phyloP scores from a whole-genome alignment of 768 basidiomycete species.

The Gymnopilus dilepis region DNA sequence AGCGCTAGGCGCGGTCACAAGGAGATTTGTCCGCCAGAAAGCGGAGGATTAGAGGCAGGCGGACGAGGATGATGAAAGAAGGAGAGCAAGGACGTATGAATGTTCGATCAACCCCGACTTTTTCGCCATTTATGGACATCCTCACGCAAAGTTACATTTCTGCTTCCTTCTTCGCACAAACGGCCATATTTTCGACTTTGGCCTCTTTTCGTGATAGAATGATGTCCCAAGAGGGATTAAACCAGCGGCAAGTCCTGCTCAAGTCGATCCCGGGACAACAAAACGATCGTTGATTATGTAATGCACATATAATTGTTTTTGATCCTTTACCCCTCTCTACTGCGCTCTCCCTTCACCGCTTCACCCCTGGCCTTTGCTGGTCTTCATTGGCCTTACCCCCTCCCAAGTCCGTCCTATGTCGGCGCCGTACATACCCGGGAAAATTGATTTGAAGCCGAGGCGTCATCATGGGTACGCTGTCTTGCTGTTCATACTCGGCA shows the following conservation, averaged over 20 bases:
- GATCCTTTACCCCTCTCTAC: constrained; percentile 1
- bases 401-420: constrained; percentile 28
- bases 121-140: constrained; percentile 19
- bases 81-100: constrained; percentile 8
- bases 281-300: constrained; percentile 15
- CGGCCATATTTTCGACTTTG: not conserved
- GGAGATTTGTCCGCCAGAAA: not conserved
- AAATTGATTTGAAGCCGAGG: constrained; percentile 68
- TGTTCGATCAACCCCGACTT: constrained; percentile 20
- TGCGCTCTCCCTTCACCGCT: not conserved
- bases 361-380: constrained; percentile 3
- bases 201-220: not conserved
- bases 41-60: not conserved
- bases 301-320: not conserved
- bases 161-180: not conserved
- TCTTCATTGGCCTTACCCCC: constrained; percentile 16
- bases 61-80: constrained; percentile 4
- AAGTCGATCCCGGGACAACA: not conserved
- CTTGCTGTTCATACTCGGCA: constrained; percentile 86
- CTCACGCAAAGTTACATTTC: not conserved
- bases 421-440: constrained; percentile 45
- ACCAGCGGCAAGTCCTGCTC: not conserved
- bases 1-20: not conserved
- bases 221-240: not conserved
- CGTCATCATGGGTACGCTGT: constrained; percentile 83